Evolutionary conservation across 2,329 filamentous ascomycete genomes (phyloP).

Genomic region (Calonectria ilicicola): DNA sequence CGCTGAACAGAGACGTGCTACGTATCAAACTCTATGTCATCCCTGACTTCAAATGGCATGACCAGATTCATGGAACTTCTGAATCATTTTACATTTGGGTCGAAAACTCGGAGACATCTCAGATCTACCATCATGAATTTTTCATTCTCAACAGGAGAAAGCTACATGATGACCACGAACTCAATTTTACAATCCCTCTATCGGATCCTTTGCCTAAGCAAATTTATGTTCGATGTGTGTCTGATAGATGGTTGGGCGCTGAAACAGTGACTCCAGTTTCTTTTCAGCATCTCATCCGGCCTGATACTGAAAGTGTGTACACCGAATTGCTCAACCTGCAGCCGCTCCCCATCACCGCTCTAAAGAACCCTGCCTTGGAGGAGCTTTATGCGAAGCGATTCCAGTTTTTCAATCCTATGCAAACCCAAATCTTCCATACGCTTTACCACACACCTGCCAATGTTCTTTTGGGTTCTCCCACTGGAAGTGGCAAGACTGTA

Average conservation of each 20-base stretch:
- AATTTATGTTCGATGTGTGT: slow-evolving; percentile 95
- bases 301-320: slow-evolving; percentile 97
- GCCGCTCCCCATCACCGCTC: slow-evolving; percentile 85
- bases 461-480: slow-evolving; percentile 93
- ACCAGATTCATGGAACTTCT: slow-evolving; percentile 90
- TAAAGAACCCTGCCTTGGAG: slow-evolving; percentile 89
- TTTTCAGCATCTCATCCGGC: slow-evolving; percentile 96
- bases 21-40: slow-evolving; percentile 89
- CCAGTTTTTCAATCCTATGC: slow-evolving; percentile 99
- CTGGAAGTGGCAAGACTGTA: slow-evolving; percentile 97
- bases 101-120: slow-evolving; percentile 95
- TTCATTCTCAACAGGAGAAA: slow-evolving; percentile 93
- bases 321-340: slow-evolving; percentile 94
- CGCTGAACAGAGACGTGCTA: slow-evolving; percentile 92
- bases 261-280: slow-evolving; percentile 96
- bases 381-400: slow-evolving; percentile 91
- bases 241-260: slow-evolving; percentile 95
- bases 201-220: slow-evolving; percentile 94
- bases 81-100: slow-evolving; percentile 99
- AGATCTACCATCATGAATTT: slow-evolving; percentile 98
- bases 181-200: slow-evolving; percentile 97
- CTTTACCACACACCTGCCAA: slow-evolving; percentile 94
- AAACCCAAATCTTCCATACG: slow-evolving; percentile 97
- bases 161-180: slow-evolving; percentile 94
- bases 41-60: slow-evolving; percentile 95